Evolutionary conservation across 352 stramenopile species (phyloP).

Genomic region (Albugo laibachii): DNA sequence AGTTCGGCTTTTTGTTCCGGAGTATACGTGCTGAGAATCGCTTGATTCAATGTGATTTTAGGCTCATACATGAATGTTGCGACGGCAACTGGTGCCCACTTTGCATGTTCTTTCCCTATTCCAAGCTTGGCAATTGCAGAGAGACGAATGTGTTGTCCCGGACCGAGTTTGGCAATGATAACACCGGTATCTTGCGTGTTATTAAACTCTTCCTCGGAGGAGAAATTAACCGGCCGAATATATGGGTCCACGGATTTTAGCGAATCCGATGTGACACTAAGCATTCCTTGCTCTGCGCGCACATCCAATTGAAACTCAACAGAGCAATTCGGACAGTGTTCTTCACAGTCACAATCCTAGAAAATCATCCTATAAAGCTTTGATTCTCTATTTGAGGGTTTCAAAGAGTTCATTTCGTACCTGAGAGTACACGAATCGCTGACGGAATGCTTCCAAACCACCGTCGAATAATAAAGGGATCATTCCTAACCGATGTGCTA

Average conservation of each 20-base stretch:
- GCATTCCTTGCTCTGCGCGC: conserved; percentile 38
- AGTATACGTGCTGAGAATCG: conserved; percentile 82
- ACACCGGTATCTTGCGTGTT: conserved; percentile 91
- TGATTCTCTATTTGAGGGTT: not conserved
- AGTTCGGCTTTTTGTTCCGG: conserved; percentile 90
- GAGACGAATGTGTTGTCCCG: conserved; percentile 86
- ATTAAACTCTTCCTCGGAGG: conserved; percentile 78
- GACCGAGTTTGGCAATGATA: conserved; percentile 92
- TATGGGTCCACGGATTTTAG: conserved; percentile 73
- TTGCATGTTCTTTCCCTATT: conserved; percentile 93
- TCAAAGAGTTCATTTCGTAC: conserved; percentile 1
- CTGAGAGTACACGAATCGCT: conserved; percentile 77
- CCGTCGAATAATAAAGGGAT: conserved; percentile 87
- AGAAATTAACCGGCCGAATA: conserved; percentile 72
- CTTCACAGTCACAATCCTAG: conserved; percentile 83
- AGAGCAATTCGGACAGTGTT: conserved; percentile 91
- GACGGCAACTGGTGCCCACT: conserved; percentile 92
- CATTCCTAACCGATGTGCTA: conserved; percentile 94
- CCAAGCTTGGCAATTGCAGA: conserved; percentile 88
- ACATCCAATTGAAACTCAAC: conserved; percentile 95
- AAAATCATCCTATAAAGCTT: not conserved
- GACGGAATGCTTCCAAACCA: conserved; percentile 73
- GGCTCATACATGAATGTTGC: conserved; percentile 88
- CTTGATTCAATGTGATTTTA: conserved; percentile 81
- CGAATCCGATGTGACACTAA: conserved; percentile 54